Base-by-base conservation (phyloP, 768 basidiomycete species). In the Tylopilus felleus region DNA sequence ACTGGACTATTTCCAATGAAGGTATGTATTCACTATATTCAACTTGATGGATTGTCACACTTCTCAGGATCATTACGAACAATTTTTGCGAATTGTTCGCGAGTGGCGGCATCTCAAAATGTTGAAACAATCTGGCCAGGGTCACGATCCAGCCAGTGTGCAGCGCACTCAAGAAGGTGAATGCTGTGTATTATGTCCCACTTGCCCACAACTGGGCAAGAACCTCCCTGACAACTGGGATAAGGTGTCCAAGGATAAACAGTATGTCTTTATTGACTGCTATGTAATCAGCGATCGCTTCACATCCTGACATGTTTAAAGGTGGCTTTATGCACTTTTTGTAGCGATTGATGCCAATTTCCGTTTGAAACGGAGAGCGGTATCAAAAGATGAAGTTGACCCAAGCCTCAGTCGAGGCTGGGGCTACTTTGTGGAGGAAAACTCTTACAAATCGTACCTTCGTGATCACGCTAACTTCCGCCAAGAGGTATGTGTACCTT, bases 101-200 rank as follows among this genome's bases (percentile, higher is more conserved):
- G 42, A 57, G 10, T 53, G 42, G 47, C 23, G 22, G 5, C 51
- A 53, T 23, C 8, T 57, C 7, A 57, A 52, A n/a, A 19, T 40
- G 29, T 14, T 53, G 2, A 53, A 53, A 14, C 6, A 6, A 1
- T 14, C 7, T 3, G 57, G 57, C 1, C 17, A 23, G 0, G 25
- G 51, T 0, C 56, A 57, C 8, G 10, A 22, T 41, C 28, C 28
- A 0, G 3, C 9, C 1, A 31, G 45, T 0, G 4, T 31, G 1
- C 28, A 39, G 2, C 8, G 5, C 7, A 47, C 3, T 2, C 5
- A 27, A 8, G 27, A 27, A 2, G 52, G 52, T 1, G 8, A 44
- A 5, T 57, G 56, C 27, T 36, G 27, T 0, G 23, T 57, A 0
- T 9, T 35, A 0, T 57, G 48, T n/a, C 49, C 45, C 5, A 43